Evolutionary conservation across 306 rosid genomes (phyloP), one percentile per base, ranked within the genome.

Genomic region (Parietaria judaica): DNA sequence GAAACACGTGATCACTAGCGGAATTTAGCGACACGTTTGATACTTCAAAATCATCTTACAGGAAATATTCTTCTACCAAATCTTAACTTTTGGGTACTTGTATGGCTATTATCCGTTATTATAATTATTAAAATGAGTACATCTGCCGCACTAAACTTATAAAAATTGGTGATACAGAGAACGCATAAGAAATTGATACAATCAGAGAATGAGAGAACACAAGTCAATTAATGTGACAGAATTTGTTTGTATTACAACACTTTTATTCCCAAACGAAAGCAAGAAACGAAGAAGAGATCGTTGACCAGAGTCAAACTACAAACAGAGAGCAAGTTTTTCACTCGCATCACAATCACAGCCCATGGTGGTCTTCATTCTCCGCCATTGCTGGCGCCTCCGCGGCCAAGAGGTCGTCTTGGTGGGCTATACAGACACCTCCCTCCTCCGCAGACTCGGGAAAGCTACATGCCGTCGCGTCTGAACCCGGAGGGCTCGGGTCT

Each of bases 361-460:
- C 94, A 67, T 82, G 84, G 71, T 78, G 94, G 51, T 86, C 94
- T 74, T 86, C 94, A 14, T 80, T 80, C 60, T 86, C 88, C 72
- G 62, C 83, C 64, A 60, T 58, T 23, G 31, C 31, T 12, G 76
- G 71, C 61, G 69, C 74, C 36, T 44, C 81, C 54, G 72, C 78
- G 64, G 83, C 78, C 72, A 67, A 69, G 0, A 87, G 83, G 3
- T 61, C 43, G 6, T 56, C 60, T 10, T 38, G 45, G 36, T 73
- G 60, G 51, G 34, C 71, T 55, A 31, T 69, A 59, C 86, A 80
- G 46, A 54, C 55, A 64, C 76, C 81, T 49, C 44, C 71, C 6
- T 66, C 82, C 39, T 63, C 81, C 67, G 11, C 47, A 68, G 41
- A 57, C 60, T 38, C 37, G 51, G 76, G 37, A 72, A 68, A 44